These are phyloP conservation scores for Coelastrella sp. DNA, from an alignment of 139 green algal genomes.

Conservation along the genomic window DNA sequence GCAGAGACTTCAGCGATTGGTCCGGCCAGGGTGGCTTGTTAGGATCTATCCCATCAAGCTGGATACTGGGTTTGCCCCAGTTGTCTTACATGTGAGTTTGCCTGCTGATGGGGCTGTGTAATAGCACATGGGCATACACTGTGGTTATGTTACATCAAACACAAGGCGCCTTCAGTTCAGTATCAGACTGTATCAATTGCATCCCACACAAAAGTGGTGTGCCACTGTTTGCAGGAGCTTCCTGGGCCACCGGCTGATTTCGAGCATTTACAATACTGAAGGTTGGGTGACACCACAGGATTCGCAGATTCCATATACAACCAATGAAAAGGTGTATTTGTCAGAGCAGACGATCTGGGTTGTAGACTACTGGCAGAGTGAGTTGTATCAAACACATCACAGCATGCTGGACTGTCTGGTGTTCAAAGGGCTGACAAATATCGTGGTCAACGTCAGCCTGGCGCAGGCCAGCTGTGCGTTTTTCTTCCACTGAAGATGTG, in stretches of 20 bases:
- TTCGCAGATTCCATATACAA: background rate
- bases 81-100: background rate
- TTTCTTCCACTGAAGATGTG: too few species aligned
- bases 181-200: too few species aligned
- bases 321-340: background rate
- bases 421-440: too few species aligned
- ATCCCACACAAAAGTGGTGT: background rate
- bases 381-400: background rate
- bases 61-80: background rate
- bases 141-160: too few species aligned
- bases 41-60: background rate
- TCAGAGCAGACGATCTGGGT: background rate
- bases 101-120: too few species aligned
- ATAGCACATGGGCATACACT: too few species aligned
- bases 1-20: background rate
- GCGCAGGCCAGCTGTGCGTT: too few species aligned
- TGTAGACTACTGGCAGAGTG: background rate
- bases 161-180: too few species aligned
- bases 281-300: background rate
- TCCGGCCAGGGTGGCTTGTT: background rate
- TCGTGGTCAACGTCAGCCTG: too few species aligned
- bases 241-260: background rate
- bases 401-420: too few species aligned
- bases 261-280: background rate
- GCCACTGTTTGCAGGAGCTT: constrained; percentile 7